Conservation (phyloP, 441 rosid genomes). For the Caryocar brasiliense region DNA sequence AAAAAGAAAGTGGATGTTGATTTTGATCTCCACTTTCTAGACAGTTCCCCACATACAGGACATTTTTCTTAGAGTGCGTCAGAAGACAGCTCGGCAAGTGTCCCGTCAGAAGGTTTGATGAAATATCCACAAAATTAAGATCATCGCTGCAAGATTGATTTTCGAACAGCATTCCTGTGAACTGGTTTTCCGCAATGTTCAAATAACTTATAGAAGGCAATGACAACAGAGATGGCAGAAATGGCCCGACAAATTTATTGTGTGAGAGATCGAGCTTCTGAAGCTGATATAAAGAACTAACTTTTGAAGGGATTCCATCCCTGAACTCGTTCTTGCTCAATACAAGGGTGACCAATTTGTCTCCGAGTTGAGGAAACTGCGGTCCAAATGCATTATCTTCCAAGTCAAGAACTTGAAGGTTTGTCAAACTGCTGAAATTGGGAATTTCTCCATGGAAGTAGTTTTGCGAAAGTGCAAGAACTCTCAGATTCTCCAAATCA, state of each 20-base stretch:
- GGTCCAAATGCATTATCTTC: conserved; percentile 78
- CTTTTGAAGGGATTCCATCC: conserved; percentile 50
- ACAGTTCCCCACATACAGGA: conserved; percentile 56
- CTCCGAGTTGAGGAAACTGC: conserved; percentile 56
- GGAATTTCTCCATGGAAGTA: conserved; percentile 62
- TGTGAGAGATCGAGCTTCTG: conserved; percentile 65
- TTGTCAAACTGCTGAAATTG: conserved; percentile 52
- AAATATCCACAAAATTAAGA: conserved; percentile 56
- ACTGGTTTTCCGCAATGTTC: conserved; percentile 63
- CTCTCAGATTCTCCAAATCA: conserved; percentile 58
- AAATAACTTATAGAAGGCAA: conserved; percentile 60
- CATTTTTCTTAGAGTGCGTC: conserved; percentile 35
- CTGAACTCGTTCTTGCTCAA: conserved; percentile 79
- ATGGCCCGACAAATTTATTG: conserved; percentile 77
- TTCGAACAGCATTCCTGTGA: conserved; percentile 69
- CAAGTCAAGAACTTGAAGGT: conserved; percentile 83
- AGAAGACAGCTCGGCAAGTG: conserved; percentile 57
- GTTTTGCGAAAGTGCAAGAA: conserved; percentile 67
- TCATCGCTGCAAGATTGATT: conserved; percentile 61
- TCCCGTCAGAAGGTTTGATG: conserved; percentile 81
- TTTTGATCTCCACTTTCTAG: conserved; percentile 32
- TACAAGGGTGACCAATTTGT: conserved; percentile 56
- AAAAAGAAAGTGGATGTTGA: conserved; percentile 61
- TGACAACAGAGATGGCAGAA: conserved; percentile 46
- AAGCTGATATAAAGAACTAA: conserved; percentile 63